Percentiles rank a stretch among this genome's conserved stretches.
phyloP scores from a whole-genome alignment of 1,139 yeast species.

The Pichia inconspicua region DNA sequence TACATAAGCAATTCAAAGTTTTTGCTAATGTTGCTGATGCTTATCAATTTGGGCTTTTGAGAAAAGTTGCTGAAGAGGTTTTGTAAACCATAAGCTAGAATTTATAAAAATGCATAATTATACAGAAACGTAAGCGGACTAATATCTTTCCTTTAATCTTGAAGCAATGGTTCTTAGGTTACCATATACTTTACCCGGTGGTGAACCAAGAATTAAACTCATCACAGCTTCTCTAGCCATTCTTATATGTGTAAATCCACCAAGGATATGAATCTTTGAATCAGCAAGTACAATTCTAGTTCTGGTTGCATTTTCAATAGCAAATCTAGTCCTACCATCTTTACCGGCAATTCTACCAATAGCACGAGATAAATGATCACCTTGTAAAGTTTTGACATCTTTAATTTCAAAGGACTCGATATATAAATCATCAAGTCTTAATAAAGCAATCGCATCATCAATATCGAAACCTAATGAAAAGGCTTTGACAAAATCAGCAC shows the following conservation, averaged over 20 bases:
- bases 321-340: conserved; percentile 97
- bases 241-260: conserved; percentile 93
- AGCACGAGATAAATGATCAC: conserved; percentile 96
- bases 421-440: conserved; percentile 90
- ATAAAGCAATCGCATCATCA: conserved; percentile 91
- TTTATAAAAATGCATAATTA: neutral
- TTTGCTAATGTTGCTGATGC: conserved; percentile 53
- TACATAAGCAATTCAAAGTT: conserved; percentile 40
- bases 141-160: conserved; percentile 93
- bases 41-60: conserved; percentile 54
- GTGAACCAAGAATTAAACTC: conserved; percentile 89
- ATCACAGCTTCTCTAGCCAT: conserved; percentile 98
- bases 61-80: conserved; percentile 29
- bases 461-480: conserved; percentile 93
- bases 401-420: conserved; percentile 95
- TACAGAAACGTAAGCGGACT: conserved; percentile 11
- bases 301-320: conserved; percentile 96
- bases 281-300: conserved; percentile 97
- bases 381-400: conserved; percentile 90
- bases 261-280: conserved; percentile 89
- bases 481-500: conserved; percentile 93
- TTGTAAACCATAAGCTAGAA: conserved; percentile 1
- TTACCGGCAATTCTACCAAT: conserved; percentile 99
- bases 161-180: conserved; percentile 95
- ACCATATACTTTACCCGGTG: conserved; percentile 97